These are phyloP conservation scores for Cordyceps cateniannulata DNA, from an alignment of 2,329 filamentous ascomycete genomes.

Conservation along the genomic window DNA sequence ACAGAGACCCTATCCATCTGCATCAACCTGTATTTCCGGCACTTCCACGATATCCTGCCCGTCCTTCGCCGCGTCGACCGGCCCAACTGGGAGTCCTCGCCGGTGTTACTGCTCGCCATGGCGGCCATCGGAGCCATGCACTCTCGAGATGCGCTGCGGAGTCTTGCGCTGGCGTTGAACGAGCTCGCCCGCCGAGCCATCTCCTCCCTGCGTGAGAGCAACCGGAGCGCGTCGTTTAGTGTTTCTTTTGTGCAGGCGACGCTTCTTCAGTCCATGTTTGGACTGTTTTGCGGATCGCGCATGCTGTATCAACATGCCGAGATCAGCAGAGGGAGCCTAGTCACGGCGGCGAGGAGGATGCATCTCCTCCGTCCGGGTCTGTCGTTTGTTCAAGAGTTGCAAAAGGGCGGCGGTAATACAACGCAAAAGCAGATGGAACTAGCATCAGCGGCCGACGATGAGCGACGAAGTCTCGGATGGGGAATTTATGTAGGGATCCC, in stretches of 20 bases:
- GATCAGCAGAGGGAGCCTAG: constrained; percentile 4
- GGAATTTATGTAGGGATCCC: not conserved
- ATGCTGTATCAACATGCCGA: constrained; percentile 12
- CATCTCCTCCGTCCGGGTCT: constrained; percentile 9
- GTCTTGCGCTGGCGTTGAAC: not conserved
- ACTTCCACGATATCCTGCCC: constrained; percentile 7
- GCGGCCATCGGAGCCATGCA: constrained; percentile 9
- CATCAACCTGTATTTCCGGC: constrained; percentile 10
- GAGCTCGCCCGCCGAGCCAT: constrained; percentile 5
- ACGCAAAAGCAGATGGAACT: not conserved
- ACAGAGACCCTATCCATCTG: constrained; percentile 1
- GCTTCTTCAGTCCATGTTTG: constrained; percentile 9
- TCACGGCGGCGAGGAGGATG: constrained; percentile 9
- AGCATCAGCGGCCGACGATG: constrained; percentile 2
- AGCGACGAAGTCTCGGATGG: constrained; percentile 8
- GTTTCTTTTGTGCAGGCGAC: constrained; percentile 1
- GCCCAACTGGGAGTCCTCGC: not conserved
- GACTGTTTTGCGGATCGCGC: constrained; percentile 9
- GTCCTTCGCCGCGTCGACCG: not conserved
- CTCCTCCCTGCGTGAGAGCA: not conserved
- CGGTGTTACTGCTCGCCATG: constrained; percentile 9
- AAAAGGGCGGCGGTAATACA: not conserved
- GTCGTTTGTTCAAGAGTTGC: constrained; percentile 7
- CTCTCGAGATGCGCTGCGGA: not conserved
- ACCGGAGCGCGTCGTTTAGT: not conserved